These are phyloP conservation scores for Pseudogymnoascus sp. DNA, from an alignment of 2,329 filamentous ascomycete species.

Conservation along the genomic window DNA sequence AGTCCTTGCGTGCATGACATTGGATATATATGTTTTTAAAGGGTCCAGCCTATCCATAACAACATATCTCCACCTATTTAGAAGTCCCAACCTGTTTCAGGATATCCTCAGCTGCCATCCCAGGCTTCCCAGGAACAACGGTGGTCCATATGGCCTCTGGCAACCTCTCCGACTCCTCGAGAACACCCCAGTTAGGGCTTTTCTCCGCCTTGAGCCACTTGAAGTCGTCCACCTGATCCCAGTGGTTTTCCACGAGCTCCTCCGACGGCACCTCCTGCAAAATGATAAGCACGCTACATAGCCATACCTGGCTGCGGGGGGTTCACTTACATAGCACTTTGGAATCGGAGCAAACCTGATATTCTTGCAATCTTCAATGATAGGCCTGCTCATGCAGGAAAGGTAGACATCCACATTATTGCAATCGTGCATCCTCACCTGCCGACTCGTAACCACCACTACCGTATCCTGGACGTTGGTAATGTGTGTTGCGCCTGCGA, in stretches of 20 bases:
- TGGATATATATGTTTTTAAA: background rate
- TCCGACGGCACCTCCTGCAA: conserved; percentile 20
- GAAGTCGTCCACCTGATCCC: conserved; percentile 92
- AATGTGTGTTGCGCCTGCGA: conserved; percentile 75
- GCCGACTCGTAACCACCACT: conserved; percentile 72
- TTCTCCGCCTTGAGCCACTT: conserved; percentile 85
- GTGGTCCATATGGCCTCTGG: conserved; percentile 59
- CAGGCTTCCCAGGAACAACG: conserved; percentile 55
- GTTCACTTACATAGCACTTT: conserved; percentile 52
- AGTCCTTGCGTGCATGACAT: background rate
- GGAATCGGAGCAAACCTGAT: conserved; percentile 77
- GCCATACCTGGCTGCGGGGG: background rate
- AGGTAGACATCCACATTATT: conserved; percentile 76
- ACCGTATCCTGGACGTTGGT: conserved; percentile 65
- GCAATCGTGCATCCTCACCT: conserved; percentile 89
- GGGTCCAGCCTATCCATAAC: background rate
- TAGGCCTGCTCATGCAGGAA: conserved; percentile 72
- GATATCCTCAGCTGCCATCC: conserved; percentile 56
- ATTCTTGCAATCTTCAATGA: conserved; percentile 79
- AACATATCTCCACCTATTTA: background rate
- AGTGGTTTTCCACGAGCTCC: conserved; percentile 52
- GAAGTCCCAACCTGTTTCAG: conserved; percentile 43
- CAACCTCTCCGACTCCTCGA: conserved; percentile 54
- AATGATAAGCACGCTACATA: background rate
- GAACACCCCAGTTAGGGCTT: conserved; percentile 78